Percentiles rank a stretch among this genome's conserved stretches.
Conservation (phyloP, 164 flowering plant species). For the Vitis cinerea region DNA sequence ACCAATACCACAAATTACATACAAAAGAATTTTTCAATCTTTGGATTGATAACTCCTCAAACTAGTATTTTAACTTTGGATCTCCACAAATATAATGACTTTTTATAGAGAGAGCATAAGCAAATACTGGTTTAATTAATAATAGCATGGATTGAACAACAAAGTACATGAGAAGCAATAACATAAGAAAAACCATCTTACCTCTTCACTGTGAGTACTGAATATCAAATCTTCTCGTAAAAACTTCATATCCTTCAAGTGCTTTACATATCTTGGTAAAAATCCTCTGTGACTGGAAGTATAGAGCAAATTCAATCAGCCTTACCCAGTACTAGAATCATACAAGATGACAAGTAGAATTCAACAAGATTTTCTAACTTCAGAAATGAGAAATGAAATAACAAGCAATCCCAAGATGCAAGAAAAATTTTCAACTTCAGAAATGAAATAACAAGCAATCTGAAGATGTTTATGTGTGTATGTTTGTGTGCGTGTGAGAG, state of each 20-base stretch:
- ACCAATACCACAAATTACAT: too few species aligned
- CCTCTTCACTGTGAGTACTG: slow-evolving; percentile 92
- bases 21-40: too few species aligned
- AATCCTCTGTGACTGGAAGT: slow-evolving; percentile 85
- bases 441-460: too few species aligned
- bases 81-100: too few species aligned
- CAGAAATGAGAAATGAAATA: not conserved
- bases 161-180: not conserved
- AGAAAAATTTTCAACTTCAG: not conserved
- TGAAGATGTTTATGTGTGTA: too few species aligned
- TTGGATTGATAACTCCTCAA: too few species aligned
- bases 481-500: too few species aligned
- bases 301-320: slow-evolving; percentile 5
- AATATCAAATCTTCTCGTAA: slow-evolving; percentile 86
- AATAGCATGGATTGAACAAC: too few species aligned
- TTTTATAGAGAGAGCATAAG: too few species aligned
- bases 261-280: slow-evolving; percentile 60
- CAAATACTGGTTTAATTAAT: too few species aligned
- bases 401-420: not conserved
- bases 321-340: not conserved
- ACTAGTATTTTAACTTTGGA: too few species aligned
- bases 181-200: slow-evolving; percentile 17
- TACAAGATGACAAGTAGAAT: not conserved
- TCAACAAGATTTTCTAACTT: not conserved
- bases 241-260: slow-evolving; percentile 76